Evolutionary conservation across 768 basidiomycete genomes (phyloP).

Genomic region (Suillus americanus): DNA sequence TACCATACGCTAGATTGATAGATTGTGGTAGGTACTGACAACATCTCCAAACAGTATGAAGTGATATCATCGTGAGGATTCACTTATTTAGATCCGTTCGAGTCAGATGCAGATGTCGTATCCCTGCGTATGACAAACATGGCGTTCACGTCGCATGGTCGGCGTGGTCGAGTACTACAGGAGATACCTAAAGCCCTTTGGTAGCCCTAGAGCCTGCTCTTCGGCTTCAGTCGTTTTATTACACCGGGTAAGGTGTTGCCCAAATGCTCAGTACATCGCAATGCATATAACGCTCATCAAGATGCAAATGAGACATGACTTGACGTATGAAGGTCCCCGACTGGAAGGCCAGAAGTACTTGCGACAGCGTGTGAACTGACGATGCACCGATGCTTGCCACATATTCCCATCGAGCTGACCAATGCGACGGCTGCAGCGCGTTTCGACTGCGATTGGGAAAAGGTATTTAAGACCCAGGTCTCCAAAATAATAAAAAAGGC

Average conservation of each 20-base stretch:
- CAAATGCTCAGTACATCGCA: constrained; percentile 47
- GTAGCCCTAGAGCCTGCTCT: constrained; percentile 35
- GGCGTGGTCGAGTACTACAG: constrained; percentile 27
- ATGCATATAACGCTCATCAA: constrained; percentile 50
- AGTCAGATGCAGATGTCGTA: background rate
- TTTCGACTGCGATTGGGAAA: constrained; percentile 78
- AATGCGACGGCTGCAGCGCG: constrained; percentile 82
- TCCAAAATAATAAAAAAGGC: constrained; percentile 68
- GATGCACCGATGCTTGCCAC: constrained; percentile 82
- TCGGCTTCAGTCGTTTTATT: constrained; percentile 38
- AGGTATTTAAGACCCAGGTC: constrained; percentile 50
- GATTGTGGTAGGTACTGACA: background rate
- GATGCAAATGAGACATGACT: constrained; percentile 74
- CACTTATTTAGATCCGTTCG: background rate
- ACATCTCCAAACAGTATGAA: background rate
- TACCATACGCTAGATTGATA: background rate
- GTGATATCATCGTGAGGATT: background rate
- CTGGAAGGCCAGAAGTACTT: constrained; percentile 64
- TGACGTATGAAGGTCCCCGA: constrained; percentile 69
- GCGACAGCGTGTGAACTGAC: constrained; percentile 42
- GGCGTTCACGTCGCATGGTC: background rate
- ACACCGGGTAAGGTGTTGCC: constrained; percentile 38
- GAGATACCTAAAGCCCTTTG: constrained; percentile 44
- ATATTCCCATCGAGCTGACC: constrained; percentile 74
- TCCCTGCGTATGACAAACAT: background rate